Evolutionary conservation across 345 rosid species (phyloP), one percentile per base, ranked within the genome.

Genomic region (Linum usitatissimum): DNA sequence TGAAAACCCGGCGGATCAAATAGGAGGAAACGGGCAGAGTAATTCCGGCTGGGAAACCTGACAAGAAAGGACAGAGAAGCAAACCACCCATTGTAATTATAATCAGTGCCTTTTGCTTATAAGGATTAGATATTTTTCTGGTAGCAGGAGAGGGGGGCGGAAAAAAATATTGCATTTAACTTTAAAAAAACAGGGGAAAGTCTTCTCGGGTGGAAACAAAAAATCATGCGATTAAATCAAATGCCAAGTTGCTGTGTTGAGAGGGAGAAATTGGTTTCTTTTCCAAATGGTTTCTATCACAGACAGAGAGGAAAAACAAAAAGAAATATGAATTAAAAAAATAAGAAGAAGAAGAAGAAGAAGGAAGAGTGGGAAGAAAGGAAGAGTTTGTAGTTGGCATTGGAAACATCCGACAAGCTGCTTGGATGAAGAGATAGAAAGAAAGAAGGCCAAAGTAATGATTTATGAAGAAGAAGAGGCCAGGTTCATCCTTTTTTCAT

Each of bases 351-450:
- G 0, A 13, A 4, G 51, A 45, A 45, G 51, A 45, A 40, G 48
- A 40, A 40, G 48, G 48, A 45, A 45, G 15, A 45, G 51, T 45
- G 51, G 51, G 38, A 34, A 61, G 73, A 73, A 77, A 71, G 60
- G 63, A 42, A 84, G 59, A 78, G 69, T 84, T 23, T 78, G 86
- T 76, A 73, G 83, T 5, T 84, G 62, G 74, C 80, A 77, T 72
- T 60, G 72, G 78, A 70, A 75, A 76, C 77, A 71, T 66, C 62
- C 66, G 77, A 76, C 77, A 73, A 66, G 59, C 66, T 71, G 75
- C 55, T 51, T 53, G 53, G 48, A 59, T 31, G 63, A 66, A 67
- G 19, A 66, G 65, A 53, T 20, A 60, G 64, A 6, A 60, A 10
- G 40, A 65, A 64, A 57, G 67, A 19, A 60, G n/a, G n/a, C 49